Evolutionary conservation across 768 basidiomycete species (phyloP), one percentile per base, ranked within the genome.

Genomic region (Lentinula lateritia): DNA sequence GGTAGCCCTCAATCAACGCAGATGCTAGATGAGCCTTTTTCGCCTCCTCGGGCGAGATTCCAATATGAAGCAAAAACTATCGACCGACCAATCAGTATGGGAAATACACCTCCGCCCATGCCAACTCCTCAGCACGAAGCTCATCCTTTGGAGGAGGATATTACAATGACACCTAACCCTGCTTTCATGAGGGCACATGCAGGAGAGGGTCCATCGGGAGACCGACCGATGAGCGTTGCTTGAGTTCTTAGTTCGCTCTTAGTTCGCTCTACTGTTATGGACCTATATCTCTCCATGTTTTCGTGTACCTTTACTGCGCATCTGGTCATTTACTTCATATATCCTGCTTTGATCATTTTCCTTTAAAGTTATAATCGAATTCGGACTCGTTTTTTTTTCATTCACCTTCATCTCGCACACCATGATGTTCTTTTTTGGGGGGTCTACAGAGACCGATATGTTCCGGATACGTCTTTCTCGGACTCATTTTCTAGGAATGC

Each of bases 141-240:
- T 48, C 42, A 55, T 50, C 62, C 50, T 20, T 35, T 46, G 20
- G 63, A 61, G 13, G 52, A 62, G 50, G 64, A 65, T 36, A 62
- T 62, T 20, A 58, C 62, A 13, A 41, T 59, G 36, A 50, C 61
- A 39, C 64, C 64, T 8, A 54, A 57, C 20, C 64, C 61, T 16
- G 39, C 64, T 34, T 65, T 64, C 61, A n/a, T 41, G 28, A 52
- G 62, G n/a, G 3, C 62, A 28, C 15, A 45, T 13, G 36, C 48
- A 48, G 52, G 58, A 20, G 52, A 48, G 28, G 50, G 50, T n/a
- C 6, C 61, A 23, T 15, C 50, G 15, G 59, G 32, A 6, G 65
- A 63, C 36, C 46, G 65, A 46, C 65, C 65, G 13, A 61, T 50
- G 50, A 66, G 65, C 46, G 52, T 64, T 20, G 62, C 58, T 18